Evolutionary conservation across 1,284 basidiomycete species (phyloP), one percentile per base, ranked within the genome.

Genomic region (Tetrapyrgos nigripes): DNA sequence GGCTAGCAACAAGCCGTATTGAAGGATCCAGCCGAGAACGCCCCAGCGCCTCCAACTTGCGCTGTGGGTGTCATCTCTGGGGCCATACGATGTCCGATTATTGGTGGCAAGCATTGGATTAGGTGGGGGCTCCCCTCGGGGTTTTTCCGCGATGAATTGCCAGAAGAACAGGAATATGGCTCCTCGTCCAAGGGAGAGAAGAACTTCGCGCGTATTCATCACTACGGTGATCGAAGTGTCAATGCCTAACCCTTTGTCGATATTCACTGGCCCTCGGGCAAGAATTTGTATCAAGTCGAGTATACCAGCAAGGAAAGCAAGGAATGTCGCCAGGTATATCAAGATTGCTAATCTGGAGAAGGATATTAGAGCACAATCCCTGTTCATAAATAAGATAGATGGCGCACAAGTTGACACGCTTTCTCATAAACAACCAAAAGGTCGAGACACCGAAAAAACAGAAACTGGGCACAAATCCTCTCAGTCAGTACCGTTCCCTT

Each of bases 11-110:
- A 85, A 74, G 35, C 66, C 62, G 76, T 80, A 84, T 61, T 88
- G 83, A 53, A 88, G 69, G 28, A 83, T 21, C 26, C 76, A 67
- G 19, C 89, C 87, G 6, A 80, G 58, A 28, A 79, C 33, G 8
- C 88, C 87, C 87, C 86, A 89, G 49, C 83, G 81, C 58, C 70
- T 66, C 90, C 88, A 91, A 64, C 77, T 82, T 23, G 81, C 87
- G 61, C 82, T 85, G 62, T 89, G 87, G 19, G 58, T 17, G 50
- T 50, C 51, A 53, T 55, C 50, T 11, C 44, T 52, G 13, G 58
- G 27, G 40, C n/a, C n/a, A n/a, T n/a, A n/a, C n/a, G n/a, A n/a
- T n/a, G 55, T 53, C 5, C 13, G 17, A 46, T 33, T 45, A 27
- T 53, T 53, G 21, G 35, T 35, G 51, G 50, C 43, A 10, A 47